These are phyloP conservation scores for Mrakia blollopis DNA, from an alignment of 768 basidiomycete genomes.

Conservation along the genomic window DNA sequence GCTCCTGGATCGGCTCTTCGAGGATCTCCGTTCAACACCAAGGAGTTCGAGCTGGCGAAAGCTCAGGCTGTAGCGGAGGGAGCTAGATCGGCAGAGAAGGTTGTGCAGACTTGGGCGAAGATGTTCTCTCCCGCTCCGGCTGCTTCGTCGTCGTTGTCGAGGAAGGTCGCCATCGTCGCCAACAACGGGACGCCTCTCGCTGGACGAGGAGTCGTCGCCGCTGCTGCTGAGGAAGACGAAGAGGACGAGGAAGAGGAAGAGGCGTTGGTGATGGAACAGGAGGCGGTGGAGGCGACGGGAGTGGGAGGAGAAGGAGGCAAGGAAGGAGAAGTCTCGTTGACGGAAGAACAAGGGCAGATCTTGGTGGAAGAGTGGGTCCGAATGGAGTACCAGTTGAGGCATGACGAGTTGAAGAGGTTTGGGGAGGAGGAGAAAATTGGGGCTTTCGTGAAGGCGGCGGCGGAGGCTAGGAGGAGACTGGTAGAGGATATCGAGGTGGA, in stretches of 20 bases:
- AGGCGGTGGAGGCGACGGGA: too few relatives aligned
- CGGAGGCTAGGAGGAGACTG: conserved; percentile 26
- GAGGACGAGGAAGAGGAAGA: not conserved
- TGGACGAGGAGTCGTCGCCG: not conserved
- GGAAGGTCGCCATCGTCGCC: not conserved
- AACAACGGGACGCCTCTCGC: not conserved
- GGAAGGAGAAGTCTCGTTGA: not conserved
- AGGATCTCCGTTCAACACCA: not conserved
- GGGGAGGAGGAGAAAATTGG: conserved; percentile 24
- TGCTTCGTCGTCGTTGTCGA: not conserved
- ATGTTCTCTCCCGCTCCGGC: not conserved
- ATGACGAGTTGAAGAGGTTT: conserved; percentile 3
- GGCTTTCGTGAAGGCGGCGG: conserved; percentile 6
- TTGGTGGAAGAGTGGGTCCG: conserved; percentile 17
- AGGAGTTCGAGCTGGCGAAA: not conserved
- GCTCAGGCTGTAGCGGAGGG: conserved; percentile 16
- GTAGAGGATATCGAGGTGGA: conserved; percentile 24
- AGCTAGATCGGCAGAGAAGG: not conserved
- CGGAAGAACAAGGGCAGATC: conserved; percentile 1
- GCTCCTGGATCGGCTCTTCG: not conserved
- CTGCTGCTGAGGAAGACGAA: not conserved
- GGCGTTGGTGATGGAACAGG: not conserved
- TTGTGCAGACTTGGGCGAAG: conserved; percentile 11
- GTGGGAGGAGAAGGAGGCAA: not conserved
- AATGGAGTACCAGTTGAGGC: conserved; percentile 21